A percentile compares a stretch with the other conserved stretches of the same genome.
phyloP scores from a whole-genome alignment of 148 eudicot species.

The Chenopodium berlandieri region DNA sequence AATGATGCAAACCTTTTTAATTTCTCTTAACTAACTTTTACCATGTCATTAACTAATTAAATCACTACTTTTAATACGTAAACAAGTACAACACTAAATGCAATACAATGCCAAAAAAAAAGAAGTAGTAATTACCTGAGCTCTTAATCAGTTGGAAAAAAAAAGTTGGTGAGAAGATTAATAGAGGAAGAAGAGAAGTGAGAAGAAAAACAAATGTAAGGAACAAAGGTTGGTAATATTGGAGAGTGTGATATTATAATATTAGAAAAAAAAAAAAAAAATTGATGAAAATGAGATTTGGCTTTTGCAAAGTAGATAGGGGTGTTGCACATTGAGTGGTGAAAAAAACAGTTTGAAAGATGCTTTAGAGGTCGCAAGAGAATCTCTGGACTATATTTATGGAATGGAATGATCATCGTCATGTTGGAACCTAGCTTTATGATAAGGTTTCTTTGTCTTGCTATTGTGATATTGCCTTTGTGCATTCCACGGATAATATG shows the following conservation, averaged over 20 bases:
- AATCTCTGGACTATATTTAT: slow-evolving; percentile 12
- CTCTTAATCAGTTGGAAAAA: background rate
- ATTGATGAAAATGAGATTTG: slow-evolving; percentile 14
- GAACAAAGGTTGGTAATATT: background rate
- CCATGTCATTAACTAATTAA: no score
- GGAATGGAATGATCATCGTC: background rate
- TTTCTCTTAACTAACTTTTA: background rate
- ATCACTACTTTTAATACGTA: background rate
- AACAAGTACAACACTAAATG: background rate
- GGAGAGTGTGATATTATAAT: background rate
- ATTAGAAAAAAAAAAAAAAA: background rate
- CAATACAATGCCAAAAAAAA: background rate
- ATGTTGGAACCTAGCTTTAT: background rate
- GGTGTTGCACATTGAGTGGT: slow-evolving; percentile 54
- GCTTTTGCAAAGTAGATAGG: slow-evolving; percentile 63
- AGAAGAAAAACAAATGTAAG: background rate
- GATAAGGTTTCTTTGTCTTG: slow-evolving; percentile 1
- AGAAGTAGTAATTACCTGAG: background rate
- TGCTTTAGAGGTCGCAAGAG: background rate
- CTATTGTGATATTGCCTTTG: background rate
- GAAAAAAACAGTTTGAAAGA: background rate
- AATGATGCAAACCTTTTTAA: background rate
- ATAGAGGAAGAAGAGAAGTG: background rate
- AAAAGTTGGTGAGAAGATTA: no score
- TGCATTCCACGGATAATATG: no score